Conservation (phyloP, 225 moss, liverwort and hornwort genomes). For the Anthoceros angustus region DNA sequence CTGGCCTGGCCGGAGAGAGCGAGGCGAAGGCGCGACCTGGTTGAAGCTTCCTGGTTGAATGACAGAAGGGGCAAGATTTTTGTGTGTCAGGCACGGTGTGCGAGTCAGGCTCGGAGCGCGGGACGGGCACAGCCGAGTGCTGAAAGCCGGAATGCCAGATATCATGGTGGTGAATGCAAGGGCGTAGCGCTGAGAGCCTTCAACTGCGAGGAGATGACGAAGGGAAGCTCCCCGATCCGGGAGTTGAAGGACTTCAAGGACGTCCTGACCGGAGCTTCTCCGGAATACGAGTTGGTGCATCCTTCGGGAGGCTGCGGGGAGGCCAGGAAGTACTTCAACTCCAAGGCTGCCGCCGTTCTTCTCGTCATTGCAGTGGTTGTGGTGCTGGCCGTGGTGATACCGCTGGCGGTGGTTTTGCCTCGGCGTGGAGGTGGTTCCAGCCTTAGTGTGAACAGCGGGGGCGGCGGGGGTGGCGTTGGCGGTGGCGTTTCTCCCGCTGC, state of each 20-base stretch:
- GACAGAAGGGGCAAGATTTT: no score
- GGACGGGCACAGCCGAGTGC: no score
- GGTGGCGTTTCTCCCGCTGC: neutral
- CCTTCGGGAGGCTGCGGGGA: neutral
- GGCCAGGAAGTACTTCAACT: neutral
- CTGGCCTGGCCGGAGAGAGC: no score
- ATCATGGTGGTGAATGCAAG: no score
- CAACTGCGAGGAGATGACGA: neutral
- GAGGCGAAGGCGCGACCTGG: no score
- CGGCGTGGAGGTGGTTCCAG: neutral
- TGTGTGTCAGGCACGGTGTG: no score
- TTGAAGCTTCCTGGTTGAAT: no score
- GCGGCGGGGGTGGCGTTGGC: neutral
- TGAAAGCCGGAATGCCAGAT: no score
- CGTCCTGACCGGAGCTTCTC: neutral
- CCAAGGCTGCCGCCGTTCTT: neutral
- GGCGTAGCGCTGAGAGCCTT: no score
- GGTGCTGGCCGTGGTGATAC: neutral
- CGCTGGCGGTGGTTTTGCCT: neutral
- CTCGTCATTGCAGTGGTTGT: neutral
- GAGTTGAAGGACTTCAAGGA: neutral
- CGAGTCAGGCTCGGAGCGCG: no score
- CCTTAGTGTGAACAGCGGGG: neutral
- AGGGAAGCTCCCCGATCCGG: constrained; percentile 2
- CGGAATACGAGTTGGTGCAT: neutral